Evolutionary conservation across 805 yeast genomes (phyloP), one percentile per base, ranked within the genome.

Genomic region (Kodamaea laetipori): DNA sequence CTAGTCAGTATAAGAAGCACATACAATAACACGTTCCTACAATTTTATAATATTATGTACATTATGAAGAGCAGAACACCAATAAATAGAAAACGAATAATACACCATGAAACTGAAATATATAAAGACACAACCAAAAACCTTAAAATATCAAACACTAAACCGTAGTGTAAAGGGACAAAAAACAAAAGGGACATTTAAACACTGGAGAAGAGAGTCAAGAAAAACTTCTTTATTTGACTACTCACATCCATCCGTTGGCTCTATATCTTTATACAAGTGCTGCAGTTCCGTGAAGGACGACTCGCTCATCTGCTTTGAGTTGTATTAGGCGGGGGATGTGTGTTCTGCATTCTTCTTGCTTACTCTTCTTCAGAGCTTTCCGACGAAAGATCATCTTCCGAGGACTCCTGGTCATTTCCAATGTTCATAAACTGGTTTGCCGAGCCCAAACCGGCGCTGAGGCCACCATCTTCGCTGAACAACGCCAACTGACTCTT

Each of bases 301-400:
- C n/a, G 27, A 21, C 12, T 33, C 26, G n/a, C 38, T 23, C 21
- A 10, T 24, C 26, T 35, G 19, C 38, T 6, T 21, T 6, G 24
- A 8, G 24, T 6, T 21, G 24, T 23, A 23, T 11, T 18, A 4
- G 16, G 12, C n/a, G 19, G 12, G 25, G 25, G 11, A 9, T 15
- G 15, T 16, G 11, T 23, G 25, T 16, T 9, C 21, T 16, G 11
- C 25, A 12, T 16, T 9, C 21, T 3, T 13, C 6, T 13, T n/a
- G 19, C 28, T 61, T 64, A 82, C 63, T 84, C 90, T 65, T 85
- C 92, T 64, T 84, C 90, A 5, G 83, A 76, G 59, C 86, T 80
- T 62, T 82, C 84, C 51, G 73, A 67, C 27, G 60, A 56, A 46
- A 80, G 81, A 45, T 71, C 76, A 51, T 80, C 86, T 45, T 76